These are phyloP conservation scores for Microbotryum violaceum DNA, from an alignment of 1,284 basidiomycete genomes.

Conservation along the genomic window DNA sequence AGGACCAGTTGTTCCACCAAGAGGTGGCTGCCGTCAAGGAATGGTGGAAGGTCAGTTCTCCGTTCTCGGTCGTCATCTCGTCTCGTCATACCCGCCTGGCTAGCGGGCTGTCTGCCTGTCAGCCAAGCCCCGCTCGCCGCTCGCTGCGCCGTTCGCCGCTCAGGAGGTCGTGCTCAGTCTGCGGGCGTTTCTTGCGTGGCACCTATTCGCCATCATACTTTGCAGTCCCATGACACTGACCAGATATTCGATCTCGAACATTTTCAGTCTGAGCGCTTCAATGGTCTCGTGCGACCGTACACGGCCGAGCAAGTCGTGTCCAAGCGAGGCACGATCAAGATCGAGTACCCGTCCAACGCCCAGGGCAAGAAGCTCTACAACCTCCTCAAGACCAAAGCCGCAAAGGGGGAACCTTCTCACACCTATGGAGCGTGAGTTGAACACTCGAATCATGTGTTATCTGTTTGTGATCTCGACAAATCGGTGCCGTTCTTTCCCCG, in stretches of 20 bases:
- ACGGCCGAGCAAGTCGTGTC: conserved; percentile 86
- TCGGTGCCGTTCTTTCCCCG: no score
- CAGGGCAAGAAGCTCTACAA: conserved; percentile 82
- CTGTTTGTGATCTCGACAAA: no score
- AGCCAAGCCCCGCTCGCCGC: background rate
- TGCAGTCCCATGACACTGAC: background rate
- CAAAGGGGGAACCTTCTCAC: conserved; percentile 68
- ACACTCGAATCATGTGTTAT: background rate
- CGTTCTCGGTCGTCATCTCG: background rate
- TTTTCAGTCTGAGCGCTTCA: conserved; percentile 56
- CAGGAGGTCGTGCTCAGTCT: background rate
- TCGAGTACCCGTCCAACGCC: conserved; percentile 77
- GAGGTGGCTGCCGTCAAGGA: conserved; percentile 78
- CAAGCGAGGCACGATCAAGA: conserved; percentile 81
- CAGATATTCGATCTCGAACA: background rate
- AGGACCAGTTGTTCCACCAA: conserved; percentile 53
- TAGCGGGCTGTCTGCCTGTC: background rate
- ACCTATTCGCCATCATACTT: background rate
- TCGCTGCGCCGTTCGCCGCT: conserved; percentile 1
- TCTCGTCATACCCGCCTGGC: conserved; percentile 1
- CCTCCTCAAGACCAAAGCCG: conserved; percentile 59
- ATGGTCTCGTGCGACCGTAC: conserved; percentile 77
- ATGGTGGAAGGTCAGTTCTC: conserved; percentile 75
- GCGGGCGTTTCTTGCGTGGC: background rate
- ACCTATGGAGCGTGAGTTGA: conserved; percentile 91